Evolutionary conservation across 768 basidiomycete species (phyloP).

Genomic region (Zangia roseola): DNA sequence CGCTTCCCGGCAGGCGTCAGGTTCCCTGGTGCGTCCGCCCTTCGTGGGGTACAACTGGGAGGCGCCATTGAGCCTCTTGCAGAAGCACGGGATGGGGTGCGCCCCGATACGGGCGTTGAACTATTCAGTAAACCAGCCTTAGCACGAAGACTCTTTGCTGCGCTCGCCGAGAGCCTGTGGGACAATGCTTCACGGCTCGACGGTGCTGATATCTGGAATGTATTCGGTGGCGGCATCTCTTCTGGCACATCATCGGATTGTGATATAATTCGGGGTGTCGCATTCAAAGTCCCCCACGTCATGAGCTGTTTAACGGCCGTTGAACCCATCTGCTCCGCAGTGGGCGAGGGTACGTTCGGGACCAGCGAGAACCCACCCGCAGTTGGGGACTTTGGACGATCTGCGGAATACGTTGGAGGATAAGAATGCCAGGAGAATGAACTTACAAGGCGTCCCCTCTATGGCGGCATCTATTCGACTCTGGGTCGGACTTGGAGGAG

Average conservation of each 20-base stretch:
- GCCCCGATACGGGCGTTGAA: slow-evolving; percentile 24
- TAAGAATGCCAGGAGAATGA: background rate
- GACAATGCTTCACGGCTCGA: slow-evolving; percentile 81
- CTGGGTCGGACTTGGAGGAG: slow-evolving; percentile 84
- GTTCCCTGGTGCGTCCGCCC: slow-evolving; percentile 67
- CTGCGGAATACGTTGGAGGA: slow-evolving; percentile 37
- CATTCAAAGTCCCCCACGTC: slow-evolving; percentile 94
- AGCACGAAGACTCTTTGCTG: slow-evolving; percentile 74
- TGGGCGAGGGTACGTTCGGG: slow-evolving; percentile 84
- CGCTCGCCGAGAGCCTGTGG: slow-evolving; percentile 76
- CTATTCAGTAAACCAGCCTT: slow-evolving; percentile 66
- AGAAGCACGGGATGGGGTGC: slow-evolving; percentile 38
- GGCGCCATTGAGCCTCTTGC: slow-evolving; percentile 63
- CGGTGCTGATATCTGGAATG: slow-evolving; percentile 77
- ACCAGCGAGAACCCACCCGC: slow-evolving; percentile 70
- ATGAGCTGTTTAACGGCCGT: slow-evolving; percentile 87
- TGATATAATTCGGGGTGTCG: slow-evolving; percentile 87
- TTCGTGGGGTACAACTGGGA: slow-evolving; percentile 75
- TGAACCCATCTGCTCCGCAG: slow-evolving; percentile 77
- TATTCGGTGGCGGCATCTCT: slow-evolving; percentile 42
- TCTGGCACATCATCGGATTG: slow-evolving; percentile 54
- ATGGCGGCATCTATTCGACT: slow-evolving; percentile 93
- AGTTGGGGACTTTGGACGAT: slow-evolving; percentile 59
- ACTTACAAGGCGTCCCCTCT: slow-evolving; percentile 84
- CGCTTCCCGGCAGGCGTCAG: slow-evolving; percentile 85